A percentile compares a stretch with the other conserved stretches of the same genome.
phyloP scores from a whole-genome alignment of 2,329 filamentous ascomycete genomes.

The Stromatinia cepivora region DNA sequence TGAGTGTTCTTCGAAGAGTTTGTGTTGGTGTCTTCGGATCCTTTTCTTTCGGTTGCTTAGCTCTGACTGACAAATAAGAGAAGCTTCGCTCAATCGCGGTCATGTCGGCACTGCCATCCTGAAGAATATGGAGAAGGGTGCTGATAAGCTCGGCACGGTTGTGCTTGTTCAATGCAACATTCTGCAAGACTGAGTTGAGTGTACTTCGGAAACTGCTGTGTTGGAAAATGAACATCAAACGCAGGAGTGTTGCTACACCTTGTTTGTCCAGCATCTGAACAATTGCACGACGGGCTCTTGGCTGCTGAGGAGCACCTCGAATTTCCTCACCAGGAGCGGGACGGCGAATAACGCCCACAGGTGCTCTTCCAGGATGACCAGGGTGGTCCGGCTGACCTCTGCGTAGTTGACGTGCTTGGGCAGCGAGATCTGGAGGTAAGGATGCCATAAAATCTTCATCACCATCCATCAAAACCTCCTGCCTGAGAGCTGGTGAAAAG shows the following conservation, averaged over 20 bases:
- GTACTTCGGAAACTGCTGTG: conserved; percentile 82
- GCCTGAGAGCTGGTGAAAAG: conserved; percentile 78
- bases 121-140: conserved; percentile 86
- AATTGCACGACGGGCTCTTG: conserved; percentile 74
- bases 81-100: conserved; percentile 95
- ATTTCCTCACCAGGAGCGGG: conserved; percentile 46
- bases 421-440: conserved; percentile 80
- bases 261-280: conserved; percentile 97
- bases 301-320: conserved; percentile 43
- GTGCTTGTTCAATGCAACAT: conserved; percentile 94
- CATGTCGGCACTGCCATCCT: conserved; percentile 92
- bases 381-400: conserved; percentile 46
- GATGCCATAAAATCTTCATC: conserved; percentile 83
- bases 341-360: conserved; percentile 48
- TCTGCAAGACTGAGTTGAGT: conserved; percentile 82
- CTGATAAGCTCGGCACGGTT: conserved; percentile 93
- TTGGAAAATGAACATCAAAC: conserved; percentile 97
- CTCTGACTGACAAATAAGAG: conserved; percentile 85
- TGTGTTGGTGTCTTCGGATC: conserved; percentile 75
- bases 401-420: conserved; percentile 74
- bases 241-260: conserved; percentile 90
- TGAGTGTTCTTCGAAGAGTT: conserved; percentile 71
- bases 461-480: conserved; percentile 87
- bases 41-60: conserved; percentile 70
- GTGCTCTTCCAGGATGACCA: conserved; percentile 30